Evolutionary conservation across 371 early-diverging fungal genomes (phyloP).

Genomic region (Rhizopus delemar): DNA sequence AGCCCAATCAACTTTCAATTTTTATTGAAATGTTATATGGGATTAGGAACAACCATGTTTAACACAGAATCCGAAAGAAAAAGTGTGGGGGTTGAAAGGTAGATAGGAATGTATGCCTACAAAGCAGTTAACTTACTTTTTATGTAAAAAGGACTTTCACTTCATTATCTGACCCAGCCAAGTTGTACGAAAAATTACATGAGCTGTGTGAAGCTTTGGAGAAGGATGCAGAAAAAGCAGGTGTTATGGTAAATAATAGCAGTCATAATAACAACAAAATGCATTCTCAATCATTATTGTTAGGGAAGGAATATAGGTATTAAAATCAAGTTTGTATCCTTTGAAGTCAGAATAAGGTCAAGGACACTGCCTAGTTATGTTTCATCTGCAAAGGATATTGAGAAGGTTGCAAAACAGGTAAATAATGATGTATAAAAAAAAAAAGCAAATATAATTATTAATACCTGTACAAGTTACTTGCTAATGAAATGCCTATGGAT

Average conservation of each 20-base stretch:
- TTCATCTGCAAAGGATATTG: constrained; percentile 38
- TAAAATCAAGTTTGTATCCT: constrained; percentile 45
- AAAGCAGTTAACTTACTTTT: neutral
- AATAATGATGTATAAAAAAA: neutral
- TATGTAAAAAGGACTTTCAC: constrained; percentile 35
- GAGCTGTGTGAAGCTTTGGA: constrained; percentile 38
- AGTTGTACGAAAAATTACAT: constrained; percentile 35
- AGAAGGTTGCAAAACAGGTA: constrained; percentile 38
- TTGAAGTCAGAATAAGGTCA: constrained; percentile 38
- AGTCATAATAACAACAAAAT: neutral
- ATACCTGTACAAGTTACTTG: neutral
- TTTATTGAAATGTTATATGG: constrained; percentile 37
- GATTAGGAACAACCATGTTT: constrained; percentile 37
- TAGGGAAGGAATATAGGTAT: constrained; percentile 46
- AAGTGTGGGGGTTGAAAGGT: constrained; percentile 49
- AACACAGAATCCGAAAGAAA: constrained; percentile 30
- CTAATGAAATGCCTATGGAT: constrained; percentile 44
- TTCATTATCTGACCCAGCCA: constrained; percentile 27
- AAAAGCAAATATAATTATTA: neutral
- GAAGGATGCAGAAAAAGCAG: constrained; percentile 30
- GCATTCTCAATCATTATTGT: neutral
- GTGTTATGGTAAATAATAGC: constrained; percentile 22
- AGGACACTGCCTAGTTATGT: constrained; percentile 42
- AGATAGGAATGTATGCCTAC: neutral
- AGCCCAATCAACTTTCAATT: constrained; percentile 47